Conservation (phyloP, 768 basidiomycete genomes). For the Boletus eberwhitei region DNA sequence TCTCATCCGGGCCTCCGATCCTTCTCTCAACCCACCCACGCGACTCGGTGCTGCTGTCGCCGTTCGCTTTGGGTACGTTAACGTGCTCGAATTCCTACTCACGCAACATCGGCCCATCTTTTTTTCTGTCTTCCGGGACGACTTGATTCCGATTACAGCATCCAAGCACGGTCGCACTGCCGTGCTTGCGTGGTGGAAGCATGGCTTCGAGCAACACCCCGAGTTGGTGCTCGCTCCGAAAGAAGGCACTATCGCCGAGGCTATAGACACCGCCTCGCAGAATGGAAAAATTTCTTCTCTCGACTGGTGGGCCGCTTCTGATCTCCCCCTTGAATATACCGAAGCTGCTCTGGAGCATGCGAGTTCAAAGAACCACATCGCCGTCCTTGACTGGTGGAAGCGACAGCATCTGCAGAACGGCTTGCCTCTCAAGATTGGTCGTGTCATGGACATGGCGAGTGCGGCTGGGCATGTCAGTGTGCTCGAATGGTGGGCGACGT, state of each 20-base stretch:
- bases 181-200: conserved; percentile 83
- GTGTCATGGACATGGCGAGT: conserved; percentile 83
- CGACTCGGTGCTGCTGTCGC: conserved; percentile 63
- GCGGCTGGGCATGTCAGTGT: conserved; percentile 71
- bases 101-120: conserved; percentile 64
- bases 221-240: conserved; percentile 57
- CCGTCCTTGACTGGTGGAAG: conserved; percentile 84
- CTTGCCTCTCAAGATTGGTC: conserved; percentile 74
- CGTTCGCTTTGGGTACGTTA: conserved; percentile 72
- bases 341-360: conserved; percentile 79
- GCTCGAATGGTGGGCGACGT: conserved; percentile 83
- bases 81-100: conserved; percentile 72
- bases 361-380: conserved; percentile 72
- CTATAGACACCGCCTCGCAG: conserved; percentile 76
- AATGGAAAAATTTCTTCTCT: conserved; percentile 71
- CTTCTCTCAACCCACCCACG: conserved; percentile 56
- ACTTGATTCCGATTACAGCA: conserved; percentile 74
- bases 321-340: conserved; percentile 67
- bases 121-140: conserved; percentile 57
- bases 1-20: conserved; percentile 58
- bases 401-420: conserved; percentile 44
- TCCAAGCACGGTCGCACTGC: conserved; percentile 68
- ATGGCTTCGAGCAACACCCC: conserved; percentile 56
- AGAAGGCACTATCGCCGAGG: conserved; percentile 55
- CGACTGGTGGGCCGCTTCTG: conserved; percentile 78